Percentiles rank a stretch among this genome's conserved stretches.
Evolutionary conservation across 495 filamentous ascomycete species (phyloP).

Genomic region (Elasticomyces elasticus): DNA sequence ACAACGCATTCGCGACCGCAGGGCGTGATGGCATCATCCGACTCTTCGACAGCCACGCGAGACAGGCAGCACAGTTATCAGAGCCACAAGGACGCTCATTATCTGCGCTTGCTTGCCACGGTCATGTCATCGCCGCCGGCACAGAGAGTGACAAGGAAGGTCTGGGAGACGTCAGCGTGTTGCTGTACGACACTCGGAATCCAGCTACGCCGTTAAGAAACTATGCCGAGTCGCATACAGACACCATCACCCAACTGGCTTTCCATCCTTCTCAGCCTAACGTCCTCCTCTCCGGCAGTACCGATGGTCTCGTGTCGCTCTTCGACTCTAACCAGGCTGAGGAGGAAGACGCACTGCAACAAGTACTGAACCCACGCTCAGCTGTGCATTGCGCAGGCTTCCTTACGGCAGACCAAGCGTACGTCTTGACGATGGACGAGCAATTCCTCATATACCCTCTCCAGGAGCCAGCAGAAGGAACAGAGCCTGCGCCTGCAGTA

Average conservation of each 20-base stretch:
- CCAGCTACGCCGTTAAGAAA: conserved; percentile 42
- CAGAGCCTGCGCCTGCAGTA: conserved; percentile 41
- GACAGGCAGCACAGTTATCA: conserved; percentile 1
- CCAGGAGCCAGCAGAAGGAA: conserved; percentile 45
- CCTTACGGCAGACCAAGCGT: conserved; percentile 42
- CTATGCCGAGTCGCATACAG: conserved; percentile 81
- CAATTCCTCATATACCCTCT: conserved; percentile 68
- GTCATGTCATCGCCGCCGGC: conserved; percentile 59
- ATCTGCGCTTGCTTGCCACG: conserved; percentile 58
- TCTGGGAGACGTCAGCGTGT: conserved; percentile 45
- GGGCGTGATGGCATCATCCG: conserved; percentile 53
- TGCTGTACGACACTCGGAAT: conserved; percentile 59
- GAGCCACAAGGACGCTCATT: conserved; percentile 26
- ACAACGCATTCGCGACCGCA: conserved; percentile 42
- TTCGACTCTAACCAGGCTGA: conserved; percentile 65
- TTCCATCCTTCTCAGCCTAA: conserved; percentile 58
- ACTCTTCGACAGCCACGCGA: conserved; percentile 44
- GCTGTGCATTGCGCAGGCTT: conserved; percentile 83
- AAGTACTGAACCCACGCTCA: conserved; percentile 75
- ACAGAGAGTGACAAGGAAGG: conserved; percentile 46
- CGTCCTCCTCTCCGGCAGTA: conserved; percentile 73
- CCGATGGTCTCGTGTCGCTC: conserved; percentile 83
- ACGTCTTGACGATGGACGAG: conserved; percentile 57
- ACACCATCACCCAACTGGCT: conserved; percentile 74
- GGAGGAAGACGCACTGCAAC: conserved; percentile 76